Conservation (phyloP, 2,329 filamentous ascomycete species). For the Nigrospora oryzae region DNA sequence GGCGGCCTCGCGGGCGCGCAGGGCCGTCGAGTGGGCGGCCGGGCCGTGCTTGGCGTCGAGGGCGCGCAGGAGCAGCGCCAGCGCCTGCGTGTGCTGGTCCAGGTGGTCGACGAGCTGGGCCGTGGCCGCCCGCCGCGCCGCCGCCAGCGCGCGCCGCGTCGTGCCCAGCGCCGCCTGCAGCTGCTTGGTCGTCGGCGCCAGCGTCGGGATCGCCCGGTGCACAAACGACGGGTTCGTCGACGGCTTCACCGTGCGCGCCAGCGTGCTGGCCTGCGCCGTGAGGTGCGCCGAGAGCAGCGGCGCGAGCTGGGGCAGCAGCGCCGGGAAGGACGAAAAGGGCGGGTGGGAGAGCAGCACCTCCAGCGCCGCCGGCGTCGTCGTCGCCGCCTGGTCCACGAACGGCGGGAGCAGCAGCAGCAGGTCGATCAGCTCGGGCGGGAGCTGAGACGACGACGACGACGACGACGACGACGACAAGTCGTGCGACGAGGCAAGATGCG, state of each 20-base stretch:
- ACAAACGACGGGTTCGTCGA: slow-evolving; percentile 45
- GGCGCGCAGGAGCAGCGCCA: slow-evolving; percentile 35
- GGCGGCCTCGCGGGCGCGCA: slow-evolving; percentile 36
- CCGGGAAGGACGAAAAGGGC: slow-evolving; percentile 37
- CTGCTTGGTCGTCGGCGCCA: slow-evolving; percentile 29
- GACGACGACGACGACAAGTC: no score
- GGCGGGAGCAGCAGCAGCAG: slow-evolving; percentile 46
- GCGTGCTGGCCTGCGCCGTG: slow-evolving; percentile 35
- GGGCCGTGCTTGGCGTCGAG: slow-evolving; percentile 48
- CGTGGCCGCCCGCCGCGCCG: slow-evolving; percentile 26
- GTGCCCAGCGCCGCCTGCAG: slow-evolving; percentile 24
- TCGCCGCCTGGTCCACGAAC: slow-evolving; percentile 27
- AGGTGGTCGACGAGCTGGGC: slow-evolving; percentile 31
- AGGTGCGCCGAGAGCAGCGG: slow-evolving; percentile 40
- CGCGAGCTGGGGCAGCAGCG: slow-evolving; percentile 38
- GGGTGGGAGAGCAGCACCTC: slow-evolving; percentile 39
- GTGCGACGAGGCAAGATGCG: slow-evolving; percentile 10
- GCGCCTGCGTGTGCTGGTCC: slow-evolving; percentile 24
- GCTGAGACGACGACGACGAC: slow-evolving; percentile 11
- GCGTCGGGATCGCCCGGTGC: slow-evolving; percentile 45
- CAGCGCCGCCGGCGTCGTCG: slow-evolving; percentile 25
- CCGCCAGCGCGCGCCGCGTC: slow-evolving; percentile 23
- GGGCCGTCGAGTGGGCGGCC: slow-evolving; percentile 40
- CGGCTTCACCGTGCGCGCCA: slow-evolving; percentile 40
- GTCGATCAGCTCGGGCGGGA: slow-evolving; percentile 39